Base-by-base conservation (phyloP, 2,329 filamentous ascomycete genomes). In the Aspergillus novoparasiticus region DNA sequence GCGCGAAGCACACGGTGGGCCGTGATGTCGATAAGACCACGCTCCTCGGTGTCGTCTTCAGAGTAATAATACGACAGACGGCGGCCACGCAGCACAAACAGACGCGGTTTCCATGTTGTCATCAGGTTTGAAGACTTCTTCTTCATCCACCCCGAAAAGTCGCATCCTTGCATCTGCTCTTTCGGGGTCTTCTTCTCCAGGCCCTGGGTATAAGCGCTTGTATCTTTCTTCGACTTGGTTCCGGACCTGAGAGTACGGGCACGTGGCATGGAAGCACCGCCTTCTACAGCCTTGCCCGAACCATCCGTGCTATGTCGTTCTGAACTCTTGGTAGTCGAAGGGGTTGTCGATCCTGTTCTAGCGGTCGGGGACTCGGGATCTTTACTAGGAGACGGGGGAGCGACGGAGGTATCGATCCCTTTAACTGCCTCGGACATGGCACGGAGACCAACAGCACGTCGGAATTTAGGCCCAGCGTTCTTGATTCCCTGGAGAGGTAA, bases 61-160 rank as follows among this genome's bases (percentile, higher is more conserved):
- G 92, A 92, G 76, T 99, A 99, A 80, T 96, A 99, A 81, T 99
- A 99, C 0, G 94, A 93, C 34, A 99, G 82, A 5, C 95, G 89
- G 58, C 94, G 89, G 34, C 95, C 95, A 73, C 93, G 94, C 62
- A 99, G 87, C 9, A 99, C 90, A 74, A 99, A 99, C n/a, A 98
- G 85, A 14, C 95, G 89, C 14, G 94, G 91, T 75, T 98, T 99
- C 95, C 95, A 99, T 1, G 94, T 97, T 2, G 93, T 93, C 90
- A 99, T 97, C 39, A 98, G 83, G 72, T 94, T 95, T 1, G 93
- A 94, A 64, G 93, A 97, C 79, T 96, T 94, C 85, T 99, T 99
- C 84, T 95, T 98, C 95, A 99, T 99, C 95, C 95, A 99, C 1
- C 95, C 95, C 72, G 90, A 94, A 76, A 97, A 98, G 74, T 99